Base-by-base conservation (phyloP, 2,329 filamentous ascomycete species). In the Alternaria conjuncta region DNA sequence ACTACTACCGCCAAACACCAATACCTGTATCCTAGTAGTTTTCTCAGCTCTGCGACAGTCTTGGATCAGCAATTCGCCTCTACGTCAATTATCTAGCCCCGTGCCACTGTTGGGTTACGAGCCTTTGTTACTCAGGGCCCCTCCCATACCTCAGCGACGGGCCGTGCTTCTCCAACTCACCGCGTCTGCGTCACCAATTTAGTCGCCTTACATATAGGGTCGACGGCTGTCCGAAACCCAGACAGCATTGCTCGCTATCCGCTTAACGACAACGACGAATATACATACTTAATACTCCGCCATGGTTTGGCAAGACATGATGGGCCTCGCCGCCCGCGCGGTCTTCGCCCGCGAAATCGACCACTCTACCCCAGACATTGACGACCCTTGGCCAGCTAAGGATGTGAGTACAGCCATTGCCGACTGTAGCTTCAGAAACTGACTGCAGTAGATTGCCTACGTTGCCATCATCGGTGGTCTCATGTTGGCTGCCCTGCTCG, bases 401-500 rank as follows among this genome's bases (percentile, higher is more conserved):
- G 79, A 82, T 66, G 80, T 82, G 59, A 78, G 80, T 78, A 47
- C 25, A 23, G 12, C n/a, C 4, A 13, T n/a, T 53, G 20, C 28
- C 4, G 32, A 20, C 5, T 44, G 26, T 25, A 5, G 13, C 6
- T 26, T 28, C 41, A 49, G 18, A 36, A 54, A 60, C 70, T 75
- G 63, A 77, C 68, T 20, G 18, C 25, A 3, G 30, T 63, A 98
- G 93, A 94, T 97, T 71, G 84, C 95, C 60, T 97, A 96, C 78
- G 90, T 94, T 9, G 84, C 89, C 60, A 90, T 97, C 69, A 87
- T 97, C 36, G 92, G 92, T 18, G 80, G 90, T 7, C 84, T 97
- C 54, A 93, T 97, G 89, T 74, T 96, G 23, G 92, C 92, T 63
- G 95, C 95, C 3, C 85, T 94, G 28, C 84, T 98, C 9, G 95